Base-by-base conservation (phyloP, 192 early-diverging fungal species). In the Linnemannia elongata region DNA sequence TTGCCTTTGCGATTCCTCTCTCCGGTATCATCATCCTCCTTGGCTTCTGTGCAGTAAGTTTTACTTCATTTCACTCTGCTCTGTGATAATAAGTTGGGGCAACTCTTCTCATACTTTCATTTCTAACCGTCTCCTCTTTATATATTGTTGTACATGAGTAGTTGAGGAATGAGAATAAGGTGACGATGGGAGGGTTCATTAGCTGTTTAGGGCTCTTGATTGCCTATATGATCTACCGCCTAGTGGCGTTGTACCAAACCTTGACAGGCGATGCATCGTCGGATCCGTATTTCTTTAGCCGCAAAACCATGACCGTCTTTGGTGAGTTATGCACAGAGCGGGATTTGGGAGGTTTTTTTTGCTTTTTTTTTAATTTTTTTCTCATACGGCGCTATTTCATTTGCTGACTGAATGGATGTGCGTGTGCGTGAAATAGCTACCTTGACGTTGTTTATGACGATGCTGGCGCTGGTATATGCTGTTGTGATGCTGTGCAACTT, bases 251-350 rank as follows among this genome's bases (percentile, higher is more conserved):
- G 17, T 81, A 74, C 30, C 69, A 72, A 18, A 68, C 75, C 41
- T 3, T 86, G 39, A 81, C 79, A 7, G 84, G 84, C 6, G 47
- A 86, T 42, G 75, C 75, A 17, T 17, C 55, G 4, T 81, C 84
- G 20, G 84, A 86, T 35, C 84, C 84, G 0, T 86, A 86, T 36
- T 86, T 86, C 17, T 81, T 81, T 42, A 81, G 79, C 35, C 84
- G 84, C 24, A 86, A 86, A 41, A 86, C 84, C 12, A 81, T 86
- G 84, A 86, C 84, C 12, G 84, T 81, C 22, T 86, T 86, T 86
- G 84, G 84, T 86, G 81, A 57, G 49, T 35, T 10, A n/a, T 8
- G 3, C n/a, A 45, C 44, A 77, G 27, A 44, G 3, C 38, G 38
- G 38, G 3, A 39, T 39, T 6, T 27, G 9, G 38, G 38, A 2